Evolutionary conservation across 192 early-diverging fungal genomes (phyloP), one percentile per base, ranked within the genome.

Genomic region (Mortierella claussenii): DNA sequence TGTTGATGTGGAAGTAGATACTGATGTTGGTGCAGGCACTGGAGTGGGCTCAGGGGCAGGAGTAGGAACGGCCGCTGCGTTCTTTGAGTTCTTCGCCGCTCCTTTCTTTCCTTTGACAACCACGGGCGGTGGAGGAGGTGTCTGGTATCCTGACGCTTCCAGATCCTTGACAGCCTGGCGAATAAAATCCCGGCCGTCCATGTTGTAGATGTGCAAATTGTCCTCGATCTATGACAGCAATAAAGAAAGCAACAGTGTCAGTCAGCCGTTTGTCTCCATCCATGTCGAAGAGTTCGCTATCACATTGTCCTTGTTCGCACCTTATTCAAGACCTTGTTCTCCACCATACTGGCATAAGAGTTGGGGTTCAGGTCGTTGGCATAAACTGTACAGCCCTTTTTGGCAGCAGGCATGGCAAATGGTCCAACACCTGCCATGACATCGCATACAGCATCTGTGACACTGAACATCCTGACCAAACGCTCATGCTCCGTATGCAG

Each of bases 381-480:
- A 86, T 96, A 97, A 10, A 99, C 97, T 45, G 87, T 78, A 21
- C 89, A 90, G 4, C 88, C 90, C 24, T 85, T 86, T 79, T 92
- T 94, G 1, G 93, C 94, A 0, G 96, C 95, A 21, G 98, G 97
- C 18, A 99, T 50, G 0, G 96, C 94, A 83, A 98, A 99, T 17
- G 98, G 98, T 0, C 94, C 98, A 1, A 98, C 94, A n/a, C 98
- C 98, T 11, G 92, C 97, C 85, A 99, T 92, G 3, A 97, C 95
- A 80, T 99, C 98, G 64, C 96, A 98, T 9, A 99, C 81, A 42
- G 86, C 82, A 24, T 93, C 88, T 3, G 86, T 88, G 43, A 71
- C 60, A 18, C 81, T 75, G 79, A 99, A 99, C 61, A 78, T 47
- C 32, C 82, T 81, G 24, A 97, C 92, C n/a, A 99, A 69, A 32